A percentile compares a stretch with the other conserved stretches of the same genome.
Conservation (phyloP, 306 rosid species). For the Pueraria montana region DNA sequence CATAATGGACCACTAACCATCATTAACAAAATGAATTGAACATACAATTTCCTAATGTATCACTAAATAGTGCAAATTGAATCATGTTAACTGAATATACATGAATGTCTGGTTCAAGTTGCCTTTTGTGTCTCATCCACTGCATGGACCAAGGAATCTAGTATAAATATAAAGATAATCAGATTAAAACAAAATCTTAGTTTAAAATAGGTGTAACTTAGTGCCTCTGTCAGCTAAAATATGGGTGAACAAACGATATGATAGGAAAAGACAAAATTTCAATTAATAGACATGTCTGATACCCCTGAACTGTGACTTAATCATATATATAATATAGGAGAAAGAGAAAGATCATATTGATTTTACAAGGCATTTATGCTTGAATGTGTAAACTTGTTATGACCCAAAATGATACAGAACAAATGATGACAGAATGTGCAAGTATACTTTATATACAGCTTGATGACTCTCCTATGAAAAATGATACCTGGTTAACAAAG, state of each 20-base stretch:
- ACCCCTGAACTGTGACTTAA: not conserved
- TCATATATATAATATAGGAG: not conserved
- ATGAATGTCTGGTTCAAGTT: not conserved
- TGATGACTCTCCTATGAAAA: conserved; percentile 19
- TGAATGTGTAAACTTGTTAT: conserved; percentile 24
- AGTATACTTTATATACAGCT: not conserved
- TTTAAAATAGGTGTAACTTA: not conserved
- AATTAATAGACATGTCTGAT: not conserved
- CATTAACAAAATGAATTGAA: not conserved
- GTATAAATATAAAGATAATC: not conserved
- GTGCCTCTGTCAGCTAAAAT: conserved; percentile 7
- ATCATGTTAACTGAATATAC: not conserved
- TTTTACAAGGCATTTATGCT: not conserved
- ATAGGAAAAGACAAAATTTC: not conserved
- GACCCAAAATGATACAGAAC: conserved; percentile 4
- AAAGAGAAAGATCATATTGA: conserved; percentile 21
- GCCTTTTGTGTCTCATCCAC: not conserved
- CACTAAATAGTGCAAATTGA: not conserved
- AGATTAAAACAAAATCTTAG: not conserved
- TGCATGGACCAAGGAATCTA: not conserved
- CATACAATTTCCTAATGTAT: conserved; percentile 29
- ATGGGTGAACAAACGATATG: not conserved
- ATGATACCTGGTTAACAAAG: conserved; percentile 71
- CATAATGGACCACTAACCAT: not conserved
- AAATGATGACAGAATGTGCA: conserved; percentile 18